These are phyloP conservation scores for Falciphora oryzae DNA, from an alignment of 2,329 filamentous ascomycete genomes.

Conservation along the genomic window DNA sequence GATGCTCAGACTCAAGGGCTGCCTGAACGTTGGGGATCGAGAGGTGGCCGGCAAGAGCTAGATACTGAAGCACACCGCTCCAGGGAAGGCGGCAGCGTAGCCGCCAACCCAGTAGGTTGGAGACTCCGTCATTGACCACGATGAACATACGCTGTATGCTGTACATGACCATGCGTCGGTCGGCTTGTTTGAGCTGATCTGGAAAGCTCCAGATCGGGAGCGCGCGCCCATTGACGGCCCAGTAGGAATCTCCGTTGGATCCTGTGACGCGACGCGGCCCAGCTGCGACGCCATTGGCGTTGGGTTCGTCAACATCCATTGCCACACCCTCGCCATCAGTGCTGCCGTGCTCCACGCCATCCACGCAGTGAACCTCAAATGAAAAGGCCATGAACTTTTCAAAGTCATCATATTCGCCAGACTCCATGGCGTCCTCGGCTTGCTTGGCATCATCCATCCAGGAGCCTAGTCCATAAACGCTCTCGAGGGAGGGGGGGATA, in stretches of 20 bases:
- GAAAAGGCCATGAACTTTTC: conserved; percentile 28
- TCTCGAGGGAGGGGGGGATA: conserved; percentile 6
- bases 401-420: conserved; percentile 41
- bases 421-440: conserved; percentile 42
- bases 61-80: conserved; percentile 52
- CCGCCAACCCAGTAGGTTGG: conserved; percentile 12
- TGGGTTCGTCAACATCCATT: not conserved
- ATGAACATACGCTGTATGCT: conserved; percentile 34
- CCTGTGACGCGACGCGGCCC: not conserved
- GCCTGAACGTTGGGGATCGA: conserved; percentile 53
- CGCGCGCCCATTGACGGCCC: conserved; percentile 3
- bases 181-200: conserved; percentile 44
- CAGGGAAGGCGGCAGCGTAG: conserved; percentile 39
- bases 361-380: conserved; percentile 7
- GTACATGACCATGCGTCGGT: conserved; percentile 61
- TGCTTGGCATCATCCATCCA: conserved; percentile 32
- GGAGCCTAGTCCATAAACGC: conserved; percentile 5
- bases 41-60: conserved; percentile 55
- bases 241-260: conserved; percentile 1
- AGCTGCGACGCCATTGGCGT: not conserved
- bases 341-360: not conserved
- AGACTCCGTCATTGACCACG: conserved; percentile 1
- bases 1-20: conserved; percentile 46
- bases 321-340: not conserved
- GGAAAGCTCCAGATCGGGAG: conserved; percentile 9